These are phyloP conservation scores for Leccinum sublutescens DNA, from an alignment of 768 basidiomycete genomes.

Conservation along the genomic window DNA sequence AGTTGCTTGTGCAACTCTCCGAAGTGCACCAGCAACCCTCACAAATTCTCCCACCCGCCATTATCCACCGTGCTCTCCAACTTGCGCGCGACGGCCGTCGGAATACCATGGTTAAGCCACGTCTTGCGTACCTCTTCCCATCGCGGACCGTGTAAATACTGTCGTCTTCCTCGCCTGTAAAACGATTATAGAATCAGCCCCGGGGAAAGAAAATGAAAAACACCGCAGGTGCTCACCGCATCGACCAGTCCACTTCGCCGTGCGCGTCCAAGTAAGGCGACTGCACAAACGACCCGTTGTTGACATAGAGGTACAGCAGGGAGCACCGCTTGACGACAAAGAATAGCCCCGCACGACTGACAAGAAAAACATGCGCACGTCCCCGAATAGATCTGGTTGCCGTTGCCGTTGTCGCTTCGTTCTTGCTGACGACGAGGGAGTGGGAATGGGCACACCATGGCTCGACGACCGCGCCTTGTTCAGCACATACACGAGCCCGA, in stretches of 20 bases:
- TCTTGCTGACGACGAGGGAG: neutral
- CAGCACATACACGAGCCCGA: constrained; percentile 80
- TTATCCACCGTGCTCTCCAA: constrained; percentile 83
- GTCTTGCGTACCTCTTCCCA: constrained; percentile 90
- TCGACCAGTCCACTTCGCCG: constrained; percentile 88
- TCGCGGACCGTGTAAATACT: constrained; percentile 79
- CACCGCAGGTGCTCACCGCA: constrained; percentile 54
- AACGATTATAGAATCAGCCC: neutral
- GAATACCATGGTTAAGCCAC: constrained; percentile 90
- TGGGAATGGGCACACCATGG: constrained; percentile 41
- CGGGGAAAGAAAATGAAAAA: neutral
- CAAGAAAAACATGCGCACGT: constrained; percentile 87
- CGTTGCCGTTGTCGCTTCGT: neutral
- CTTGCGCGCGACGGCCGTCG: constrained; percentile 85
- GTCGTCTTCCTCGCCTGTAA: constrained; percentile 79
- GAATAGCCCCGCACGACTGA: constrained; percentile 84
- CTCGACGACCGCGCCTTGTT: constrained; percentile 64
- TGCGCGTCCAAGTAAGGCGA: constrained; percentile 94
- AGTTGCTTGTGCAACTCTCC: too few relatives aligned
- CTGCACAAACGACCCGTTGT: constrained; percentile 82
- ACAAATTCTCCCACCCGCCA: constrained; percentile 93
- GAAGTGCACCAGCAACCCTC: neutral
- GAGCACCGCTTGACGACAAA: constrained; percentile 91
- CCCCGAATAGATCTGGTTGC: constrained; percentile 69
- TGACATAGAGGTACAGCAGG: constrained; percentile 84